These are phyloP conservation scores for Schizosaccharomyces lindneri DNA, from an alignment of 805 yeast species.

Conservation along the genomic window DNA sequence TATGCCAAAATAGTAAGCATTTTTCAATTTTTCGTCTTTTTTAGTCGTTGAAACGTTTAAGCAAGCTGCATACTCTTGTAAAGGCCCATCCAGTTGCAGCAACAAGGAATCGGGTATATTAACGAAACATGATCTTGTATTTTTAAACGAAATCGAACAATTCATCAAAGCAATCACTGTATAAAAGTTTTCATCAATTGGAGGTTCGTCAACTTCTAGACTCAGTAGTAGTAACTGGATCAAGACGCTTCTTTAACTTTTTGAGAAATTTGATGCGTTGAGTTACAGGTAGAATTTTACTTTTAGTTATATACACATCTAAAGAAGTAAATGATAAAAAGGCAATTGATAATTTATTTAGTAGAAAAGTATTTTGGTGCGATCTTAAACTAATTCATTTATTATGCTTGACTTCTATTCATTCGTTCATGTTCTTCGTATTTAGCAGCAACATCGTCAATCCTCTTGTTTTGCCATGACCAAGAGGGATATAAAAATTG, in stretches of 20 bases:
- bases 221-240: no score
- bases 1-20: neutral
- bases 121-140: neutral
- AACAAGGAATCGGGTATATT: neutral
- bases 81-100: neutral
- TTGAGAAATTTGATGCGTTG: no score
- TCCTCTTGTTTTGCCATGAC: slow-evolving; percentile 71
- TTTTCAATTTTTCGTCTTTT: neutral
- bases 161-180: neutral
- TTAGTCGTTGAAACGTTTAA: neutral
- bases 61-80: neutral
- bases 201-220: no score
- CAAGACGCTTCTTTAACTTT: no score
- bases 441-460: slow-evolving; percentile 48
- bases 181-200: neutral
- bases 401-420: neutral
- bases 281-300: no score
- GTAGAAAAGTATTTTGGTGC: no score
- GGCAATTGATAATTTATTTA: no score
- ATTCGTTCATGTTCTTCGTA: slow-evolving; percentile 9
- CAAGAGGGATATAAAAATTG: slow-evolving; percentile 89
- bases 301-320: no score
- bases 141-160: neutral
- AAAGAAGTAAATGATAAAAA: no score
- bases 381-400: no score